phyloP scores from a whole-genome alignment of 2,329 filamentous ascomycete genomes.

The Zasmidium cellare region DNA sequence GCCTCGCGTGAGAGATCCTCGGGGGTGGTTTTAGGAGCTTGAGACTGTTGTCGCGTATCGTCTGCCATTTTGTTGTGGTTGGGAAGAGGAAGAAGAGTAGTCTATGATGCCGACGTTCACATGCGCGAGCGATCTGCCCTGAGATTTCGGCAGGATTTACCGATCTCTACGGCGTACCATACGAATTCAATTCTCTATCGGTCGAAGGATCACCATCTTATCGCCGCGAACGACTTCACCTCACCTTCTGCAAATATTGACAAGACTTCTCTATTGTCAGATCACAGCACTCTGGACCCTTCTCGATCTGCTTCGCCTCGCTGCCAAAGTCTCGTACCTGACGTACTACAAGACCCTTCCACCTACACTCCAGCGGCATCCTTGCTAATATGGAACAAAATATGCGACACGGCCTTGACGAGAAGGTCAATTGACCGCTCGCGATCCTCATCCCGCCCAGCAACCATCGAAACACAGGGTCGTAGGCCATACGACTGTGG shows the following conservation, averaged over 20 bases:
- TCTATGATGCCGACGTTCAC: not conserved
- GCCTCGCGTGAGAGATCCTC: slow-evolving; percentile 31
- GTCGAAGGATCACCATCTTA: not conserved
- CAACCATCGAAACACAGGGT: not conserved
- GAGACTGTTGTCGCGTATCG: slow-evolving; percentile 38
- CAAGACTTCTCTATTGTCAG: no score
- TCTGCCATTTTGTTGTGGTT: slow-evolving; percentile 1
- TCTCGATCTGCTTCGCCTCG: not conserved
- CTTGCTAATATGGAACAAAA: not conserved
- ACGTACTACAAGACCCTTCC: not conserved
- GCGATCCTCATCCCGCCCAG: not conserved
- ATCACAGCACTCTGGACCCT: no score
- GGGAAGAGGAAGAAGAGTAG: not conserved
- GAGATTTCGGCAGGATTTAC: not conserved
- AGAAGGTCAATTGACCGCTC: not conserved
- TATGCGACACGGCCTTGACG: not conserved
- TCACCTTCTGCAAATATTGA: no score
- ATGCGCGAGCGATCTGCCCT: not conserved
- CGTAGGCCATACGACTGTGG: not conserved
- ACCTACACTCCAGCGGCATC: not conserved
- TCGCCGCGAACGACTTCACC: not conserved
- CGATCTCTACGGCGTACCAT: not conserved
- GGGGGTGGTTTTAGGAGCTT: slow-evolving; percentile 45
- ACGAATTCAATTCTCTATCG: not conserved
- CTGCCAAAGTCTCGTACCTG: not conserved